phyloP scores from a whole-genome alignment of 2,329 filamentous ascomycete species.

The Escovopsis sp. region DNA sequence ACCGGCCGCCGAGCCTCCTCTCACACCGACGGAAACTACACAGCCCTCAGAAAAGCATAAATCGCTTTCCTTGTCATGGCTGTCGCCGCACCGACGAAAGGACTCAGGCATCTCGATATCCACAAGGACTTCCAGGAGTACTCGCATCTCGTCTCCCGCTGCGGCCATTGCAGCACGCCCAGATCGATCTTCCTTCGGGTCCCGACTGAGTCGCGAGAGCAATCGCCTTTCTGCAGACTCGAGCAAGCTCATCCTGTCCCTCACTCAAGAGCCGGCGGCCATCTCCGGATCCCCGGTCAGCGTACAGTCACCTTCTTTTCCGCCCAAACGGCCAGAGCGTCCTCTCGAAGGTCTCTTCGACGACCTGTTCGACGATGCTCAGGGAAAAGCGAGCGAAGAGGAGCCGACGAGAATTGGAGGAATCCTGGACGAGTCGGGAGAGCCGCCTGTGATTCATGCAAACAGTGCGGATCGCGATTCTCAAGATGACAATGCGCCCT shows the following conservation, averaged over 20 bases:
- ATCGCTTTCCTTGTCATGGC: slow-evolving; percentile 5
- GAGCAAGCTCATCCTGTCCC: slow-evolving; percentile 6
- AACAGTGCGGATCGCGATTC: no score
- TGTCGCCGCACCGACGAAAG: slow-evolving; percentile 4
- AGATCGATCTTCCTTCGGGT: slow-evolving; percentile 25
- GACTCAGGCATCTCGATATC: slow-evolving; percentile 4
- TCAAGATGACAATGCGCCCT: background rate
- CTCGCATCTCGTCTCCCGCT: slow-evolving; percentile 2
- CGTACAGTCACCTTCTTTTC: slow-evolving; percentile 3
- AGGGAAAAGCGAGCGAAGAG: background rate
- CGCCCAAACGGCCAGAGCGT: slow-evolving; percentile 9
- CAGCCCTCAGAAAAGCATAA: slow-evolving; percentile 2
- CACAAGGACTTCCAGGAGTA: slow-evolving; percentile 3
- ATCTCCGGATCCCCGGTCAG: background rate
- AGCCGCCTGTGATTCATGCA: no score
- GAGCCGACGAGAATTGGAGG: no score
- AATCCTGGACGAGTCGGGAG: no score
- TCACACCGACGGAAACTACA: background rate
- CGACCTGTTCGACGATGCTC: background rate
- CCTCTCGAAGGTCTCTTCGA: slow-evolving; percentile 9
- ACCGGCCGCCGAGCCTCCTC: slow-evolving; percentile 1
- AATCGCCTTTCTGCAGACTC: slow-evolving; percentile 15
- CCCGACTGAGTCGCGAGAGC: slow-evolving; percentile 29
- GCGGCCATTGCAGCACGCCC: slow-evolving; percentile 10
- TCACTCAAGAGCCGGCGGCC: slow-evolving; percentile 1